These are phyloP conservation scores for Wickerhamomyces rabaulensis DNA, from an alignment of 805 yeast genomes.

Conservation along the genomic window DNA sequence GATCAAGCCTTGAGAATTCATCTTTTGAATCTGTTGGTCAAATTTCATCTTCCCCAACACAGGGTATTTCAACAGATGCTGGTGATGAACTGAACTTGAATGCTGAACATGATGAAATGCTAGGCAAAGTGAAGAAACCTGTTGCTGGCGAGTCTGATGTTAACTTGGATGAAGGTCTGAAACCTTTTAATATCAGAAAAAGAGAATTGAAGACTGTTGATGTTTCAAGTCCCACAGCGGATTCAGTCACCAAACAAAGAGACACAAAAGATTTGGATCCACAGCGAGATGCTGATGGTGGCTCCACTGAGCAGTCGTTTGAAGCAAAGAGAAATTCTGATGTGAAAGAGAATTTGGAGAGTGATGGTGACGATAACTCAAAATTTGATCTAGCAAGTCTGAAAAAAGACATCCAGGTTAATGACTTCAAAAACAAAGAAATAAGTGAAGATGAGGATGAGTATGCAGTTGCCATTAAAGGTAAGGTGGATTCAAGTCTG, in stretches of 20 bases:
- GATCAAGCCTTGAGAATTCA: constrained; percentile 9
- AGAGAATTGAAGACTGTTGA: not conserved
- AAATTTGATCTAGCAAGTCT: constrained; percentile 1
- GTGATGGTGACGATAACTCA: constrained; percentile 1
- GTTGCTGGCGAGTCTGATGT: not conserved
- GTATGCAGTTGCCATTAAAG: too few relatives aligned
- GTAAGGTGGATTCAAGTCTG: too few relatives aligned
- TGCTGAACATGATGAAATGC: not conserved
- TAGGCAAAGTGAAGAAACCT: not conserved
- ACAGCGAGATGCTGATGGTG: too few relatives aligned
- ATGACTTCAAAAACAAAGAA: constrained; percentile 2
- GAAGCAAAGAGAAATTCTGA: not conserved
- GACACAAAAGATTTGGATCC: not conserved
- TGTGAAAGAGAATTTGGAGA: not conserved
- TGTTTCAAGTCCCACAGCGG: not conserved
- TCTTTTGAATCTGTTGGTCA: not conserved
- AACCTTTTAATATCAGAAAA: not conserved
- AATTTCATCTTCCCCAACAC: not conserved
- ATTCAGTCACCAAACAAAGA: not conserved
- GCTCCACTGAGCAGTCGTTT: not conserved
- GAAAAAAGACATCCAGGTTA: constrained; percentile 7
- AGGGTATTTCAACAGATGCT: not conserved
- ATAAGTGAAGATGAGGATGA: not conserved
- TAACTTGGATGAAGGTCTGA: not conserved
- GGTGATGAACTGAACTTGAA: not conserved